Evolutionary conservation across 1,284 basidiomycete species (phyloP).

Genomic region (Irpex sp.): DNA sequence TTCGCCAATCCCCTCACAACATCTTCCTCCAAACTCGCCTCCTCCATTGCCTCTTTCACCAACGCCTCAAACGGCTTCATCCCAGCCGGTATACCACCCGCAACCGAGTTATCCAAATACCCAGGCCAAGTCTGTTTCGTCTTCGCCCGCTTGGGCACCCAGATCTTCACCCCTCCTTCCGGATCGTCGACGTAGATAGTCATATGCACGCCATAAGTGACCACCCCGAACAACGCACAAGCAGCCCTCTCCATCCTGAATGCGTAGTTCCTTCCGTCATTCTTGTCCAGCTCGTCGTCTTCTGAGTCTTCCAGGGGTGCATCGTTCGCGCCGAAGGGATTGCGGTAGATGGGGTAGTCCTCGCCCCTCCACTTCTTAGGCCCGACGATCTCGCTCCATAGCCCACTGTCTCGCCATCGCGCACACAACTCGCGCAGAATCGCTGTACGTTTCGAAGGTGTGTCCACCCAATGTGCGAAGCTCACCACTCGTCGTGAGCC

Average conservation of each 20-base stretch:
- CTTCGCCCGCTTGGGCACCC: conserved; percentile 84
- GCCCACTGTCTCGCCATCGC: conserved; percentile 63
- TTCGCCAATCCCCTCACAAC: conserved; percentile 59
- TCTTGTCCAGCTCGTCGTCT: conserved; percentile 7
- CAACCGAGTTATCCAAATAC: conserved; percentile 75
- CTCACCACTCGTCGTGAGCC: conserved; percentile 35
- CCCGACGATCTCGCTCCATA: conserved; percentile 65
- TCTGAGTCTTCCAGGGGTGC: conserved; percentile 18
- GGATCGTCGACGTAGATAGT: conserved; percentile 54
- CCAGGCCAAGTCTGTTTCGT: conserved; percentile 91
- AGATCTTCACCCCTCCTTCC: conserved; percentile 44
- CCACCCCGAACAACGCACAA: conserved; percentile 84
- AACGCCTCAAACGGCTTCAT: conserved; percentile 73
- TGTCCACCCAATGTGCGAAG: conserved; percentile 50
- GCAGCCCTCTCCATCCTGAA: conserved; percentile 91
- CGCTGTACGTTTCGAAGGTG: conserved; percentile 51
- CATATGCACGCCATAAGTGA: conserved; percentile 90
- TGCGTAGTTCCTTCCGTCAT: conserved; percentile 51
- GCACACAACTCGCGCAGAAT: conserved; percentile 62
- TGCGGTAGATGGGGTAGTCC: conserved; percentile 77
- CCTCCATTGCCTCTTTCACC: conserved; percentile 92
- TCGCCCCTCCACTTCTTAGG: conserved; percentile 82
- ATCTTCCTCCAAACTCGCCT: conserved; percentile 73
- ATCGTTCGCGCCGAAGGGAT: conserved; percentile 54
- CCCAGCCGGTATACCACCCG: conserved; percentile 78